Percentiles rank a stretch among this genome's conserved stretches.
Evolutionary conservation across 73 alveolate species (phyloP).

Genomic region (Paramecium sexaurelia): DNA sequence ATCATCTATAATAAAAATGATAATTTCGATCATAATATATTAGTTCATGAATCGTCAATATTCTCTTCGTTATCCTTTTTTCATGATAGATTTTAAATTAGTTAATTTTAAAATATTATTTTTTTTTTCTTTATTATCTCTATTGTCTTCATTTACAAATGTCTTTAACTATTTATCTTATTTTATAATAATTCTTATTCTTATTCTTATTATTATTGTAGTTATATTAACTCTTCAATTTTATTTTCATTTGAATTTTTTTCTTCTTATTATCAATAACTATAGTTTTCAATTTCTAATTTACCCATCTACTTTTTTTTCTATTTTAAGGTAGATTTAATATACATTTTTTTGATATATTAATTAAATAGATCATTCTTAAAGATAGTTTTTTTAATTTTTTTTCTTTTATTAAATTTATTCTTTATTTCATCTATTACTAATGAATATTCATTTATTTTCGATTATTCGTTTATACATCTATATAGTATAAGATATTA

Average conservation of each 20-base stretch:
- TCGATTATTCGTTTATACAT: not conserved
- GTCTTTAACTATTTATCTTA: not conserved
- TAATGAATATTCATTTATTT: not conserved
- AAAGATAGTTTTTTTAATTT: no score
- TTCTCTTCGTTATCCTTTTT: not conserved
- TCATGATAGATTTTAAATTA: no score
- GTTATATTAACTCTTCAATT: not conserved
- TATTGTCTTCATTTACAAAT: not conserved
- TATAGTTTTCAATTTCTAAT: not conserved
- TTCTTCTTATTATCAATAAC: not conserved
- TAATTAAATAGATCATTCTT: not conserved
- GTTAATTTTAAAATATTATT: not conserved
- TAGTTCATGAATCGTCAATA: not conserved
- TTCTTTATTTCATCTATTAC: not conserved
- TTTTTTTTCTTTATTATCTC: not conserved
- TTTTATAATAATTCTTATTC: not conserved
- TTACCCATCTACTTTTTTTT: not conserved
- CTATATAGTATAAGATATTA: no score
- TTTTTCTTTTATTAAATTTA: not conserved
- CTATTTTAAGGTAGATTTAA: not conserved
- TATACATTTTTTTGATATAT: no score
- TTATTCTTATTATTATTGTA: not conserved
- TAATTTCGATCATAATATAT: not conserved
- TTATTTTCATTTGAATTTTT: not conserved
- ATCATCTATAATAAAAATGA: constrained; percentile 67